A percentile compares a stretch with the other conserved stretches of the same genome.
These are phyloP conservation scores for Rhizophagus sp. DNA, from an alignment of 192 early-diverging fungal species.

Conservation along the genomic window DNA sequence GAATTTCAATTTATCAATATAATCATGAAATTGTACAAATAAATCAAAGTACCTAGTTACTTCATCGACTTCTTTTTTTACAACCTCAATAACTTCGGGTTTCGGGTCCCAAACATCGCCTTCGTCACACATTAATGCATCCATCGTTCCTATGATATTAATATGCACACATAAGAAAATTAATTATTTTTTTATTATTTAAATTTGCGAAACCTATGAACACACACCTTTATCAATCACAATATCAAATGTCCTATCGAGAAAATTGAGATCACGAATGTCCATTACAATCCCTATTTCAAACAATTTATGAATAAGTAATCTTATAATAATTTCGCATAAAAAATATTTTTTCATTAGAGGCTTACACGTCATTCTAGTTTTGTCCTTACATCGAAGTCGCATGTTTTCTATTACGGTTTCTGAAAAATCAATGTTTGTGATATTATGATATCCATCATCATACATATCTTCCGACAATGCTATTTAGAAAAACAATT, in stretches of 20 bases:
- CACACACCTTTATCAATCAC: constrained; percentile 80
- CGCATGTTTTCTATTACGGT: constrained; percentile 81
- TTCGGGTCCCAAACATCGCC: constrained; percentile 89
- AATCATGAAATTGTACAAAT: neutral
- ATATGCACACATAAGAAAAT: neutral
- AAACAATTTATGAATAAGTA: neutral
- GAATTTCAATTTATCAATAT: neutral
- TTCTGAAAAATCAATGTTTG: constrained; percentile 81
- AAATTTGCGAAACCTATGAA: neutral
- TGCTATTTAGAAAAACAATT: constrained; percentile 36
- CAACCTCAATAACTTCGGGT: constrained; percentile 63
- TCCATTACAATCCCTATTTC: constrained; percentile 69
- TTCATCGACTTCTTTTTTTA: constrained; percentile 73
- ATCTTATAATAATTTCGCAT: neutral
- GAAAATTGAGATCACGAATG: constrained; percentile 68
- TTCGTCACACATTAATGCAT: constrained; percentile 83
- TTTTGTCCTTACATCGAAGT: constrained; percentile 45
- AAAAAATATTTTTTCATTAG: neutral
- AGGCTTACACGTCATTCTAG: constrained; percentile 58
- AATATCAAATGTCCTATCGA: constrained; percentile 63
- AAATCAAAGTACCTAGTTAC: constrained; percentile 44
- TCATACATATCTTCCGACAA: constrained; percentile 78
- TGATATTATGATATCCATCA: constrained; percentile 70
- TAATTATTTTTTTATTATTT: too few species aligned
- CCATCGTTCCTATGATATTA: constrained; percentile 63